Evolutionary conservation across 2,329 filamentous ascomycete species (phyloP), one percentile per base, ranked within the genome.

Genomic region (Ampelomyces quisqualis): DNA sequence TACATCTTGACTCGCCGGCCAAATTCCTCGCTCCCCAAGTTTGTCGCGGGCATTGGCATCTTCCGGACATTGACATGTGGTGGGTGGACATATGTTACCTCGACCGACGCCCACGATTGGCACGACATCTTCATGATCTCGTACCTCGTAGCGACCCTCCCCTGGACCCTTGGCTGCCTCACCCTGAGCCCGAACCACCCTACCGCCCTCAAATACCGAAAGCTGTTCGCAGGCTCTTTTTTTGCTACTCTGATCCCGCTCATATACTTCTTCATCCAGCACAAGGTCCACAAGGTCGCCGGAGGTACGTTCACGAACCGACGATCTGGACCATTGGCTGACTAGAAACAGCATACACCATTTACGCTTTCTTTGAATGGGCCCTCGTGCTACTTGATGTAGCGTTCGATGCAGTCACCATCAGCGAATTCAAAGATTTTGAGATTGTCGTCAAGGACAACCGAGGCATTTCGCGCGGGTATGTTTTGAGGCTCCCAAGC

Each of bases 111-210:
- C 67, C 93, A 98, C 70, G 84, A 95, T 70, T 97, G 90, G 90
- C 93, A 98, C 68, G 93, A 98, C 64, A 91, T 97, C 49, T 91
- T 98, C 68, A 98, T 98, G 93, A 96, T 98, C 57, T 94, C 90
- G 10, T 98, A 98, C 70, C 77, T 98, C 40, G 85, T 98, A 31
- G 86, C 89, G 22, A 97, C 93, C 2, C 76, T 98, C 38, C 93
- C 93, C 2, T 98, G 93, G 93, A 98, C 91, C 2, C 70, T 89
- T 33, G 93, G 93, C 34, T 96, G 91, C 68, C 79, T 97, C 47
- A 82, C 86, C 4, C 73, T 97, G 36, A 96, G 90, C 70, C 90
- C 91, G 8, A 82, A 84, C 41, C 95, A 96, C 65, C 78, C 84
- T 9, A 80, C 75, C 48, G 88, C 93, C 5, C 78, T 96, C 64